These are phyloP conservation scores for Termitomyces eurrhizus DNA, from an alignment of 768 basidiomycete species.

Conservation along the genomic window DNA sequence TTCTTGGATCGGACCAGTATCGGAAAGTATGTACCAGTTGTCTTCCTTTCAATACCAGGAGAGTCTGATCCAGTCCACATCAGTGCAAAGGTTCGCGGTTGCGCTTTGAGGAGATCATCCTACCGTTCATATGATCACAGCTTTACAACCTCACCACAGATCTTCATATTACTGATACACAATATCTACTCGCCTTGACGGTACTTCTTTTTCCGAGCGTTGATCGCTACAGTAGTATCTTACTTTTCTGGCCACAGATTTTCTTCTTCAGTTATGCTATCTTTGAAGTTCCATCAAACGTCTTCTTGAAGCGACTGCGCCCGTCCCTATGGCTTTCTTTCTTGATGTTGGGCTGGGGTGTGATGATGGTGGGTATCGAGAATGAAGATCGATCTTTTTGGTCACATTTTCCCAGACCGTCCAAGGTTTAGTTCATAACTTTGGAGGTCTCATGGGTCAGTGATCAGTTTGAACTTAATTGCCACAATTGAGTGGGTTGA, in stretches of 20 bases:
- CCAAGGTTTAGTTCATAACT: slow-evolving; percentile 69
- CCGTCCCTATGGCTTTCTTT: slow-evolving; percentile 76
- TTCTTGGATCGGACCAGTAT: slow-evolving; percentile 55
- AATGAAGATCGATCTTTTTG: slow-evolving; percentile 3
- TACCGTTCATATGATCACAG: slow-evolving; percentile 28
- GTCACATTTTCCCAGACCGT: slow-evolving; percentile 46
- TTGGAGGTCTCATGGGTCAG: slow-evolving; percentile 63
- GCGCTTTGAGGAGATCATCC: not conserved
- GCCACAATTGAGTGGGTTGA: not conserved
- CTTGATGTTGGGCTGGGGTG: slow-evolving; percentile 72
- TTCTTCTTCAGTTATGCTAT: slow-evolving; percentile 65
- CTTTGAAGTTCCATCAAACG: slow-evolving; percentile 76
- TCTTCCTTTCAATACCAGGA: slow-evolving; percentile 10
- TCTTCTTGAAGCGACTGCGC: slow-evolving; percentile 67
- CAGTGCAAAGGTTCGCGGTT: slow-evolving; percentile 41
- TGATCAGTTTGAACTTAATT: not conserved
- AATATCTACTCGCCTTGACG: slow-evolving; percentile 64
- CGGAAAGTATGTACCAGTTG: slow-evolving; percentile 40
- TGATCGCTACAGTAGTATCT: slow-evolving; percentile 1
- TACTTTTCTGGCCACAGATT: slow-evolving; percentile 18
- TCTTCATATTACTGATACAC: slow-evolving; percentile 58
- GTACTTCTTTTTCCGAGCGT: slow-evolving; percentile 25
- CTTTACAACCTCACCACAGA: slow-evolving; percentile 58
- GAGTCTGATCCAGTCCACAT: slow-evolving; percentile 6
- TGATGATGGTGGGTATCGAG: slow-evolving; percentile 57